These are phyloP conservation scores for Lomentospora prolificans DNA, from an alignment of 2,329 filamentous ascomycete species.

Conservation along the genomic window DNA sequence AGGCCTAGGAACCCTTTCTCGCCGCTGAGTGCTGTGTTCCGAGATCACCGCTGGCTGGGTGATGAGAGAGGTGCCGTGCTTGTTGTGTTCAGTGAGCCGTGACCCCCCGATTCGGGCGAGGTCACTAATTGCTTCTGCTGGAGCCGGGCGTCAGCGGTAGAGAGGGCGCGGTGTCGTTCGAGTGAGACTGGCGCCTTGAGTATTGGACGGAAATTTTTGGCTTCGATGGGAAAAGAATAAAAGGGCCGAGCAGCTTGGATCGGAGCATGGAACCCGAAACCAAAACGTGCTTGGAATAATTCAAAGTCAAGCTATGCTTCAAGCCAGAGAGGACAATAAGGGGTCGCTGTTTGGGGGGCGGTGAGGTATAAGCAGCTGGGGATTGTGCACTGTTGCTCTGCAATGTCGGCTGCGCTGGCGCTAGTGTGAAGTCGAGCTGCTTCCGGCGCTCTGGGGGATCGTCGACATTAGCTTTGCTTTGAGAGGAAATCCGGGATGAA, in stretches of 20 bases:
- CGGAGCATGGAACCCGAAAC: not conserved
- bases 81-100: too few relatives aligned
- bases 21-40: too few relatives aligned
- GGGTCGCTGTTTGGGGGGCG: not conserved
- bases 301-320: not conserved
- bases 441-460: not conserved
- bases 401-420: not conserved
- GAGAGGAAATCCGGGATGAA: not conserved
- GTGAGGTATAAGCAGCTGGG: not conserved
- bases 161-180: not conserved
- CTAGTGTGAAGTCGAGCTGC: not conserved
- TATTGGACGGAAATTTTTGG: not conserved
- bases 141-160: not conserved
- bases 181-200: not conserved
- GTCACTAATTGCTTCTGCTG: not conserved
- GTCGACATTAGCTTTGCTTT: not conserved
- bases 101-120: not conserved
- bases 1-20: too few relatives aligned
- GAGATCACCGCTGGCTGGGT: too few relatives aligned
- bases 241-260: not conserved
- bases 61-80: too few relatives aligned
- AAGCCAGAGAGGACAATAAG: not conserved
- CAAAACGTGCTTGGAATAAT: not conserved
- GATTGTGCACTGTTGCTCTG: not conserved
- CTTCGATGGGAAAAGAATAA: not conserved